Conservation (phyloP, 148 eudicot genomes). For the Dianthus caryophyllus region DNA sequence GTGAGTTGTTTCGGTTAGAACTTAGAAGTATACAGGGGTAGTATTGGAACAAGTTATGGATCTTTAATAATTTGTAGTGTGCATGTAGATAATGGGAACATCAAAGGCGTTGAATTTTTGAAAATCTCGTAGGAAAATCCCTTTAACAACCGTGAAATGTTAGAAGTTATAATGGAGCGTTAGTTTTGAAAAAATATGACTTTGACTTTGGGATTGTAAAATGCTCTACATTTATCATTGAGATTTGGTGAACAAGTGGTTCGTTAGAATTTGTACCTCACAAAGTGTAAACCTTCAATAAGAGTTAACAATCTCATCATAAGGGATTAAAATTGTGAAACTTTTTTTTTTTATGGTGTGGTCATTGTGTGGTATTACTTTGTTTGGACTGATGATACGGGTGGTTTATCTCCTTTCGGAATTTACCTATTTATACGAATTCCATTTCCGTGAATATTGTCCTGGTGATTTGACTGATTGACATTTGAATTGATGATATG, state of each 20-base stretch:
- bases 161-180: not conserved
- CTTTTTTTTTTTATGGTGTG: not conserved
- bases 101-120: no score
- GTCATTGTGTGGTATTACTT: not conserved
- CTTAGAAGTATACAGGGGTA: not conserved
- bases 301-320: not conserved
- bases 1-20: not conserved
- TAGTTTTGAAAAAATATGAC: not conserved
- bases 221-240: not conserved
- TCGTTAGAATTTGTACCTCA: not conserved
- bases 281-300: not conserved
- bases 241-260: not conserved
- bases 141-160: not conserved
- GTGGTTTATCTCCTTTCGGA: not conserved
- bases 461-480: not conserved
- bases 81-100: no score
- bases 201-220: not conserved
- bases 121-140: not conserved
- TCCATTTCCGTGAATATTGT: slow-evolving; percentile 4
- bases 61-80: no score
- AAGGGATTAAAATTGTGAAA: not conserved
- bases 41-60: not conserved
- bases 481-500: slow-evolving; percentile 13
- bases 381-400: not conserved
- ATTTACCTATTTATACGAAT: not conserved